These are phyloP conservation scores for Colletotrichum musae DNA, from an alignment of 2,329 filamentous ascomycete genomes.

Conservation along the genomic window DNA sequence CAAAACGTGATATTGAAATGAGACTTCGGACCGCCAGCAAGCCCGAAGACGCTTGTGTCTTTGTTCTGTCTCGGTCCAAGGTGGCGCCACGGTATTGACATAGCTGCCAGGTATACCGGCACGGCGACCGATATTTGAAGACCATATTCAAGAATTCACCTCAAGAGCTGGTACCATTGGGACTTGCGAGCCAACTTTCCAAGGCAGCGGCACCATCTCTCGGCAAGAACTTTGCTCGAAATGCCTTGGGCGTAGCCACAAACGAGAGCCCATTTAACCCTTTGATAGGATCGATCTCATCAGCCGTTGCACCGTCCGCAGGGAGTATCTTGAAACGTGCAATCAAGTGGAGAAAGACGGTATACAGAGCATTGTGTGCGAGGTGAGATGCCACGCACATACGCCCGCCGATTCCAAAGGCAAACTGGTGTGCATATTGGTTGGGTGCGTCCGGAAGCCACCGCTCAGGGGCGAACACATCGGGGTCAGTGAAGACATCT, in stretches of 20 bases:
- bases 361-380: constrained; percentile 67
- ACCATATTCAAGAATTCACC: neutral
- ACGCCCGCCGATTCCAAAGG: constrained; percentile 67
- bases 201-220: constrained; percentile 23
- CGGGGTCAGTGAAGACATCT: constrained; percentile 74
- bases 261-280: constrained; percentile 51
- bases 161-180: neutral
- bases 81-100: too few relatives aligned
- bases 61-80: too few relatives aligned
- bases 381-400: constrained; percentile 70
- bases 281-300: constrained; percentile 30
- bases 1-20: too few relatives aligned
- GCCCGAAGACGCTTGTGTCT: too few relatives aligned
- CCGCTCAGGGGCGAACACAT: constrained; percentile 68
- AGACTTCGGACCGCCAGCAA: too few relatives aligned
- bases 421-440: constrained; percentile 61
- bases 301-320: constrained; percentile 4
- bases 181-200: constrained; percentile 8
- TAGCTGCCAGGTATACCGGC: too few relatives aligned
- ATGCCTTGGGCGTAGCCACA: constrained; percentile 39
- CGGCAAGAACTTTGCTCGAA: constrained; percentile 39
- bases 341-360: constrained; percentile 65
- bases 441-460: constrained; percentile 52
- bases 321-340: constrained; percentile 61
- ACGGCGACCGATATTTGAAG: too few relatives aligned